Conservation (phyloP, 352 stramenopile species). For the Phytophthora vignae region DNA sequence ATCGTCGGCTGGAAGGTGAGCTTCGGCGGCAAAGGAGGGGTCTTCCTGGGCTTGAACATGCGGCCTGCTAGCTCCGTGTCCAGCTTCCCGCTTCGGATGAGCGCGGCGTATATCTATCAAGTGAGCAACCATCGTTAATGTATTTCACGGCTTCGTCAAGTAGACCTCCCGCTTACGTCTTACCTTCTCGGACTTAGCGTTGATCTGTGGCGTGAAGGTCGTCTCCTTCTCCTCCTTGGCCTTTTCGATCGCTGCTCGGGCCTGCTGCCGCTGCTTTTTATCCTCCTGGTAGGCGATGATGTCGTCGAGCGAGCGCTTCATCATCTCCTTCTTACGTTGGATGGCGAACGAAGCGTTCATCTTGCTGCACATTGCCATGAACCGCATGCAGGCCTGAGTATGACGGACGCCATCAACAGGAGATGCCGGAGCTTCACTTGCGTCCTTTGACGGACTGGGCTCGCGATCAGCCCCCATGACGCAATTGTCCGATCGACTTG, state of each 20-base stretch:
- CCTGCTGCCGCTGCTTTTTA: slow-evolving; percentile 50
- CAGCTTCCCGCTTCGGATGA: slow-evolving; percentile 52
- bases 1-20: slow-evolving; percentile 53
- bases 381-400: slow-evolving; percentile 51
- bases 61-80: slow-evolving; percentile 35
- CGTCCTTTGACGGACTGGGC: slow-evolving; percentile 20
- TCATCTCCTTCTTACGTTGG: slow-evolving; percentile 55
- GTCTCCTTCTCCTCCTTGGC: slow-evolving; percentile 43
- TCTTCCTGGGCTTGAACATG: slow-evolving; percentile 34
- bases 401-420: slow-evolving; percentile 25
- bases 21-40: slow-evolving; percentile 25
- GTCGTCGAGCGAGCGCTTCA: slow-evolving; percentile 59
- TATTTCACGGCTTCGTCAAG: neutral
- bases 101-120: slow-evolving; percentile 49
- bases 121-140: neutral
- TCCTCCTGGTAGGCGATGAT: slow-evolving; percentile 59
- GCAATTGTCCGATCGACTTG: slow-evolving; percentile 21
- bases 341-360: slow-evolving; percentile 58
- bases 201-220: slow-evolving; percentile 63
- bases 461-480: slow-evolving; percentile 18
- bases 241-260: slow-evolving; percentile 37
- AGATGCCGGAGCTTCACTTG: slow-evolving; percentile 14
- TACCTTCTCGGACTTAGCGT: slow-evolving; percentile 56
- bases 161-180: neutral
- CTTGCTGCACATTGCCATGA: slow-evolving; percentile 63